phyloP scores from a whole-genome alignment of 352 stramenopile genomes.

The Globisporangium cederbergense region DNA sequence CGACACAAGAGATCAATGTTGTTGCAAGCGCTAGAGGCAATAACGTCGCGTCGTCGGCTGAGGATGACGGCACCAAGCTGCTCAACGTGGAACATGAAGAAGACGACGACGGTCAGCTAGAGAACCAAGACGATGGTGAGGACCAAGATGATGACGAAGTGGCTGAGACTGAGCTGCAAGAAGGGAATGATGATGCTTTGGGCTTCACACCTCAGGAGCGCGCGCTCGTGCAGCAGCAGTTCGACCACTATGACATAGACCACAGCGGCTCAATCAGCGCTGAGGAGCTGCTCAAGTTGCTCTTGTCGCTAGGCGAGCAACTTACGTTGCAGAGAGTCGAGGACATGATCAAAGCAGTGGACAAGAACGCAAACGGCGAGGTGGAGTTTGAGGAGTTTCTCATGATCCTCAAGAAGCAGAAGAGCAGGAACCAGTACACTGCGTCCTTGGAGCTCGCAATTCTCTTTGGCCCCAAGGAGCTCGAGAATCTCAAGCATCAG shows the following conservation, averaged over 20 bases:
- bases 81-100: constrained; percentile 16
- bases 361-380: constrained; percentile 55
- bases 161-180: constrained; percentile 10
- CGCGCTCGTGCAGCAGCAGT: constrained; percentile 42
- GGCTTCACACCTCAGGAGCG: constrained; percentile 45
- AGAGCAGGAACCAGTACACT: constrained; percentile 59
- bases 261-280: constrained; percentile 59
- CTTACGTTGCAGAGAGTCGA: constrained; percentile 54
- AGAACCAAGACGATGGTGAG: constrained; percentile 17
- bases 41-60: background rate
- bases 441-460: constrained; percentile 60
- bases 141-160: constrained; percentile 17
- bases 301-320: constrained; percentile 54
- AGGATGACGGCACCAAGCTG: constrained; percentile 21
- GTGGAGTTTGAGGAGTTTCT: constrained; percentile 75
- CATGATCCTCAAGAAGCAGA: constrained; percentile 50
- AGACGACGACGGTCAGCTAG: constrained; percentile 6
- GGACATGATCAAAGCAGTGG: constrained; percentile 53
- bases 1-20: constrained; percentile 4
- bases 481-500: constrained; percentile 63
- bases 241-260: constrained; percentile 60
- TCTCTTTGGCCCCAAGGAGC: constrained; percentile 57
- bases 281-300: constrained; percentile 53
- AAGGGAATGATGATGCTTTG: constrained; percentile 12
- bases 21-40: background rate